Conservation (phyloP, 2,329 filamentous ascomycete species). For the Penicillium fuscoglaucum region DNA sequence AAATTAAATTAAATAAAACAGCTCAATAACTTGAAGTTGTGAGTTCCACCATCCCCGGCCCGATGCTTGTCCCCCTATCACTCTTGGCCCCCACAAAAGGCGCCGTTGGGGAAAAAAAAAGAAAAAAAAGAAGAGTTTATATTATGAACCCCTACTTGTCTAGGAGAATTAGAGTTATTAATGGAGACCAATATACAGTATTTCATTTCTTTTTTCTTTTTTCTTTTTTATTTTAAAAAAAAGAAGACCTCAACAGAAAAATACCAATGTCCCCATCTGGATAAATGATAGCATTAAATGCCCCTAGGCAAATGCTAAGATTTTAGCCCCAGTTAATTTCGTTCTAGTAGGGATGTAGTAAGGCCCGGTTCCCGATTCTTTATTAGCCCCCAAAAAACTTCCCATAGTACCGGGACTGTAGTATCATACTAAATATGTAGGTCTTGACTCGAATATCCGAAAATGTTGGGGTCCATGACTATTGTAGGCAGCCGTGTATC, state of each 20-base stretch:
- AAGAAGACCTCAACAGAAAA: neutral
- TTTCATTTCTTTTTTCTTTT: neutral
- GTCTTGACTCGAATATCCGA: neutral
- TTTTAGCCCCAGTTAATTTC: slow-evolving; percentile 1
- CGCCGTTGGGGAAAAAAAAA: slow-evolving; percentile 16
- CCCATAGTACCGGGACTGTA: neutral
- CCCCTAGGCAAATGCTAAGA: neutral
- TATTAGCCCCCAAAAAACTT: neutral
- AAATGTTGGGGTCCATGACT: neutral
- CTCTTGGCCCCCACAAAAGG: slow-evolving; percentile 24
- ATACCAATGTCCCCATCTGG: neutral
- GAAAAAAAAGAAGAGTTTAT: neutral
- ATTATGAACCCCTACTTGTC: neutral
- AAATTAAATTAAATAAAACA: no score
- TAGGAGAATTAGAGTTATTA: neutral
- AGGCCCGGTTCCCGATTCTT: neutral
- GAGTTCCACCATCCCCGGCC: slow-evolving; percentile 5
- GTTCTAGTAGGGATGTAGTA: neutral
- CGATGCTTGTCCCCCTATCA: slow-evolving; percentile 12
- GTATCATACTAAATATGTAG: neutral
- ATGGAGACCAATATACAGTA: neutral
- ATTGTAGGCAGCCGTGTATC: slow-evolving; percentile 4
- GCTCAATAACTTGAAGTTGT: slow-evolving; percentile 1
- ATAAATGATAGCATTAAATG: neutral
- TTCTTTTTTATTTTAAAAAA: neutral